Conservation (phyloP, 768 basidiomycete species). For the Russula abietina region DNA sequence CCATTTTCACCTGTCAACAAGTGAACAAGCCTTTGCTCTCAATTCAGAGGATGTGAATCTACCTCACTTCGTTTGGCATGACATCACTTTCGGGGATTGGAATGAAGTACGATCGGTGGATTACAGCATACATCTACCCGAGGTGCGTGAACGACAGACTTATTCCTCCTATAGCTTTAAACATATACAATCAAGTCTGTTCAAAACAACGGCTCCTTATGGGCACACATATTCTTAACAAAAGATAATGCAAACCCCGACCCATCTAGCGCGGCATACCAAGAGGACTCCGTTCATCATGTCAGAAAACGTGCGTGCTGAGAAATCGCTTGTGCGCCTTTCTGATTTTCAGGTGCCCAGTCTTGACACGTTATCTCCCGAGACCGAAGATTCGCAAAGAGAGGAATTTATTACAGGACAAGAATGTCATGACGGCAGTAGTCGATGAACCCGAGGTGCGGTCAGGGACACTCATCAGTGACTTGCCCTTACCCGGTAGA, state of each 20-base stretch:
- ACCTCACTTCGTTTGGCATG: conserved; percentile 69
- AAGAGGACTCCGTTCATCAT: conserved; percentile 56
- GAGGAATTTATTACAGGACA: conserved; percentile 63
- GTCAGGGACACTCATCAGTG: conserved; percentile 9
- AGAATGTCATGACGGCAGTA: conserved; percentile 35
- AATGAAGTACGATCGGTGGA: conserved; percentile 50
- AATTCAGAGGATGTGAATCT: conserved; percentile 46
- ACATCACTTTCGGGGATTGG: conserved; percentile 75
- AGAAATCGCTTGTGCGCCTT: conserved; percentile 10
- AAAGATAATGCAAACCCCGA: conserved; percentile 61
- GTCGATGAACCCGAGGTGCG: conserved; percentile 49
- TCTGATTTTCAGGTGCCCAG: conserved; percentile 36
- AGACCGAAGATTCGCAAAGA: conserved; percentile 69
- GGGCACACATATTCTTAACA: conserved; percentile 76
- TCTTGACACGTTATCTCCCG: conserved; percentile 78
- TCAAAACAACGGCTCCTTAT: conserved; percentile 70
- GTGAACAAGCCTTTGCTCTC: conserved; percentile 51
- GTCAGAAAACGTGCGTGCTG: conserved; percentile 60
- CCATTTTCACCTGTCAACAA: conserved; percentile 68
- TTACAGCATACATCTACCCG: conserved; percentile 59
- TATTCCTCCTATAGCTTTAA: not conserved
- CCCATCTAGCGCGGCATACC: conserved; percentile 49
- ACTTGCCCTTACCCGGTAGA: not conserved
- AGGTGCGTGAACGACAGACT: conserved; percentile 39
- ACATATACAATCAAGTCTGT: conserved; percentile 48